Evolutionary conservation across 2,329 filamentous ascomycete genomes (phyloP), one percentile per base, ranked within the genome.

Genomic region (Dendrostoma leiphaemia): DNA sequence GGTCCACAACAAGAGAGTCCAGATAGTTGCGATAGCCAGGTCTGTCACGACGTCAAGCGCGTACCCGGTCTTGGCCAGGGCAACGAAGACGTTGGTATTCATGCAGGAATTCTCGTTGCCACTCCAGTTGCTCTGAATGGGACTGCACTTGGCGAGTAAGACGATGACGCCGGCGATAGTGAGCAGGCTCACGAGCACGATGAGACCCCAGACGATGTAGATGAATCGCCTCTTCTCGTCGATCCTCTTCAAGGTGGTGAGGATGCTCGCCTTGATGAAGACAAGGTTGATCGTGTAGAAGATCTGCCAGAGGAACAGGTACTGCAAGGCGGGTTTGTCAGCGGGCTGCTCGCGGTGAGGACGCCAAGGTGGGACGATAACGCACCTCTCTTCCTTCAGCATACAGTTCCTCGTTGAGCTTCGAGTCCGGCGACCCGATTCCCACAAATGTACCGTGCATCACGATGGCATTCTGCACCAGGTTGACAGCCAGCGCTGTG

Each of bases 261-360:
- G 48, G 19, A 58, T 58, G 44, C 56, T 58, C 28, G 56, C 47
- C 23, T 58, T 58, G 32, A 58, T 52, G 34, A 55, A 58, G 28
- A 58, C 56, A 7, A 58, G 48, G 26, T 46, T 51, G 28, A 52
- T 44, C 6, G 56, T 37, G 45, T 58, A 58, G 23, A 58, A 55
- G 3, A 55, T 29, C 34, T 58, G 56, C 56, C 56, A 58, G 44
- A 58, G 56, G 29, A 58, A 58, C 48, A 58, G 56, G 38, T 58
- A 58, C 56, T 58, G 19, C 3, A 23, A 32, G 23, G 9, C 3
- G 17, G 13, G 9, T 13, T 34, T 37, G 34, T 35, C 19, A 54
- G 15, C 31, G 34, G 15, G n/a, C 13, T 26, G 10, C 19, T n/a
- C n/a, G 12, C 8, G 23, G n/a, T n/a, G n/a, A n/a, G n/a, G n/a